These are phyloP conservation scores for Pseudogymnoascus sp. DNA, from an alignment of 2,329 filamentous ascomycete species.

Conservation along the genomic window DNA sequence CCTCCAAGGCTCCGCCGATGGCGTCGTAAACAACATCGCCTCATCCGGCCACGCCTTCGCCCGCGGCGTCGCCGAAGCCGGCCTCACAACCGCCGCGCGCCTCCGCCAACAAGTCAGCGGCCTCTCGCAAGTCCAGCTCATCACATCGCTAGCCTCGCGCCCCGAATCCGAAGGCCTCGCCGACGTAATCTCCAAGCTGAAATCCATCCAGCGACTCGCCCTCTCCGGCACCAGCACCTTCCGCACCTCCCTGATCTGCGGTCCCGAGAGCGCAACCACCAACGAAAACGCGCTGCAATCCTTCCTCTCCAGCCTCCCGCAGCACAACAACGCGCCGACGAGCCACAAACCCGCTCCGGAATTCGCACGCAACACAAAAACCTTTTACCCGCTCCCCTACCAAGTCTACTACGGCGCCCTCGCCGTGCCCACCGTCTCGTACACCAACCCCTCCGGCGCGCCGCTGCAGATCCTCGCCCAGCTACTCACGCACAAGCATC, in stretches of 20 bases:
- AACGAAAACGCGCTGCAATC: conserved; percentile 64
- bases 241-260: conserved; percentile 79
- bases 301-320: conserved; percentile 59
- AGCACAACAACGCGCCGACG: conserved; percentile 33
- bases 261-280: conserved; percentile 56
- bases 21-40: conserved; percentile 84
- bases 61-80: conserved; percentile 71
- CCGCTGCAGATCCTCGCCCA: conserved; percentile 82
- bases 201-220: conserved; percentile 72
- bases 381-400: conserved; percentile 90
- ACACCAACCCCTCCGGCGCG: conserved; percentile 65
- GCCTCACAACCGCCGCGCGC: conserved; percentile 62
- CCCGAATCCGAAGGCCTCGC: conserved; percentile 59
- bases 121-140: conserved; percentile 80
- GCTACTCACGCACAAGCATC: conserved; percentile 87
- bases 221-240: conserved; percentile 59
- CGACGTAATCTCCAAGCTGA: conserved; percentile 74
- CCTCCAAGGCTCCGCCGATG: conserved; percentile 76
- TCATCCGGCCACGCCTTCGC: conserved; percentile 85
- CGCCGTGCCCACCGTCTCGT: conserved; percentile 74
- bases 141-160: conserved; percentile 67
- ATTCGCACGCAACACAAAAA: conserved; percentile 50
- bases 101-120: conserved; percentile 79
- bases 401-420: conserved; percentile 92
- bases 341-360: conserved; percentile 25